Conservation (phyloP, 371 early-diverging fungal genomes). For the Capillidium rhysosporum region DNA sequence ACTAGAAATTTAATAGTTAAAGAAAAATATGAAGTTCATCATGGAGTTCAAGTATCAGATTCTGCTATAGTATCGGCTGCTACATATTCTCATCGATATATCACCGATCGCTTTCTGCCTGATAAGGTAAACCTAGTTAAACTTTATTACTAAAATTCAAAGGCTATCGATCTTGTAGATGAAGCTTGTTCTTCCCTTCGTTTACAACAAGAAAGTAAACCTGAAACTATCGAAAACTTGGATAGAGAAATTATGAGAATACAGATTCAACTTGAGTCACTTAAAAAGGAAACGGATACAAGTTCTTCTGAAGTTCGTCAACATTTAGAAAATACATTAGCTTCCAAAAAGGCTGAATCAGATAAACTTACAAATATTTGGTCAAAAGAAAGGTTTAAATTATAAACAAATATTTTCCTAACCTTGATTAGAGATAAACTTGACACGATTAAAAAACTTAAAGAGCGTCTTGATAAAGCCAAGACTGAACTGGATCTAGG, state of each 20-base stretch:
- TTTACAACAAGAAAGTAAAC: slow-evolving; percentile 67
- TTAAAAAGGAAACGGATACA: slow-evolving; percentile 50
- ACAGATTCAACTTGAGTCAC: slow-evolving; percentile 50
- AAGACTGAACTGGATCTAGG: slow-evolving; percentile 49
- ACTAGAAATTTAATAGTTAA: slow-evolving; percentile 20
- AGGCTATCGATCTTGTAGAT: slow-evolving; percentile 79
- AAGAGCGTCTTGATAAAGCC: slow-evolving; percentile 52
- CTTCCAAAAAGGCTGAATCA: slow-evolving; percentile 38
- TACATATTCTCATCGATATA: slow-evolving; percentile 53
- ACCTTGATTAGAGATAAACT: slow-evolving; percentile 21
- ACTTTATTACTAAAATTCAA: slow-evolving; percentile 19
- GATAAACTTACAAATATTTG: slow-evolving; percentile 37
- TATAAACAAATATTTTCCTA: background rate
- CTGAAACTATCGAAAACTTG: slow-evolving; percentile 47
- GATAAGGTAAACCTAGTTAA: slow-evolving; percentile 17
- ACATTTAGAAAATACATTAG: slow-evolving; percentile 36
- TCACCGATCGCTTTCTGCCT: slow-evolving; percentile 49
- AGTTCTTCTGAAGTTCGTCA: slow-evolving; percentile 45
- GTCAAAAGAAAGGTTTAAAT: slow-evolving; percentile 35
- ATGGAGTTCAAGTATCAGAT: slow-evolving; percentile 71
- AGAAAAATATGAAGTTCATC: slow-evolving; percentile 68
- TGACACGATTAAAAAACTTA: slow-evolving; percentile 45
- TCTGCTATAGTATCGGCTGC: slow-evolving; percentile 65
- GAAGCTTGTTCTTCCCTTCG: slow-evolving; percentile 69
- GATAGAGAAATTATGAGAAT: slow-evolving; percentile 54